These are phyloP conservation scores for Fusarium metavorans DNA, from an alignment of 2,329 filamentous ascomycete species.

Conservation along the genomic window DNA sequence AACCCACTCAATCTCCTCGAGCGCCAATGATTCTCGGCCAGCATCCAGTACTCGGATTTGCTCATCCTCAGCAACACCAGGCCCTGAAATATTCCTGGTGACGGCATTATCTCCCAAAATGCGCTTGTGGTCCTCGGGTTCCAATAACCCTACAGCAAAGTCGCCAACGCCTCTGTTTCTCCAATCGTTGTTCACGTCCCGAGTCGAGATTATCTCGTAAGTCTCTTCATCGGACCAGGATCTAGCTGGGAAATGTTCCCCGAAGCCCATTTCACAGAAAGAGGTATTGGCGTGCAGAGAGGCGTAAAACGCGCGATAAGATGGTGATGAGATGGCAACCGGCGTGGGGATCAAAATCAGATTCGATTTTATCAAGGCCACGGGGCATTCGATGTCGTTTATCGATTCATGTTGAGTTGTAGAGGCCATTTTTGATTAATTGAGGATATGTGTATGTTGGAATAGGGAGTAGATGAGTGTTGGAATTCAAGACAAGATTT, in stretches of 20 bases:
- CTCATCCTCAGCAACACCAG: background rate
- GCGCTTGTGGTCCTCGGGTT: background rate
- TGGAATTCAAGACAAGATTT: background rate
- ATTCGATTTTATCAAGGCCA: constrained; percentile 2
- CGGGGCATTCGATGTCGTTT: background rate
- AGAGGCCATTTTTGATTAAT: background rate
- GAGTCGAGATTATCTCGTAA: background rate
- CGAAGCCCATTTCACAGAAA: background rate
- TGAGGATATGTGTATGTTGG: background rate
- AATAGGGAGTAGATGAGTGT: background rate
- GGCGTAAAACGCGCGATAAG: constrained; percentile 11
- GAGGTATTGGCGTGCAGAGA: background rate
- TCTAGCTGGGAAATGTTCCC: background rate
- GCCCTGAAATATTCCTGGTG: background rate
- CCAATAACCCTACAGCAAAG: constrained; percentile 29
- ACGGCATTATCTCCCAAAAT: background rate
- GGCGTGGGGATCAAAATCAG: constrained; percentile 35
- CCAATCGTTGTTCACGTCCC: constrained; percentile 26
- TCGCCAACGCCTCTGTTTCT: constrained; percentile 29
- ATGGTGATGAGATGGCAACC: constrained; percentile 1
- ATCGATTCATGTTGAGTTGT: background rate
- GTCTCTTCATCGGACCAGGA: constrained; percentile 15
- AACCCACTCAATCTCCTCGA: constrained; percentile 20
- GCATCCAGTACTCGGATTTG: background rate
- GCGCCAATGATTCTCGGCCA: background rate